Base-by-base conservation (phyloP, 2,329 filamentous ascomycete genomes). In the Teratosphaeria gauchensis region DNA sequence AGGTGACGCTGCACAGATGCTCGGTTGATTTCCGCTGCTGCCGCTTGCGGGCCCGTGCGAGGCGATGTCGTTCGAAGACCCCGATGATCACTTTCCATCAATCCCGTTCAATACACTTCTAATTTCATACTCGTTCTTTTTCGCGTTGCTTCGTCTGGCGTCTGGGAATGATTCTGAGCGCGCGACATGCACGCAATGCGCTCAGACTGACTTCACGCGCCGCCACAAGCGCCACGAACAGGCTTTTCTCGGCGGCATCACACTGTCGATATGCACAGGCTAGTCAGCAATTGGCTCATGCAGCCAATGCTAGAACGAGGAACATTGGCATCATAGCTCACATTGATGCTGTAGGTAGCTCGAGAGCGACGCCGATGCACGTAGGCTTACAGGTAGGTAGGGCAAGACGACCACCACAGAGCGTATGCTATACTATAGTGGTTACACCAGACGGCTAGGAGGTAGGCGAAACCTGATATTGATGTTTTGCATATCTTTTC, bases 321-420 rank as follows among this genome's bases (percentile, higher is more conserved):
- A 99, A 99, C 71, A 96, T 99, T 71, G 94, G 94, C 62, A 97
- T 99, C 66, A 96, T 99, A 73, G 94, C 94, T 60, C 94, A 99
- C 74, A 96, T 99, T 64, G 94, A 97, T 84, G 94, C 94, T 58
- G 82, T 84, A 72, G 65, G 79, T 74, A 48, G 51, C 51, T 28
- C 32, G 9, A 31, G 33, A 9, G 48, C 38, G 11, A 9, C 16
- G 8, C n/a, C 24, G 21, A 53, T 19, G 5, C 7, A 35, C 16
- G 31, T 38, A 55, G 42, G 35, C 38, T 46, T 35, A 28, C 56
- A 61, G 48, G 38, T 11, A 51, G n/a, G 48, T 66, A 84, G 81
- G 94, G 94, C 8, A 99, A 99, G 79, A 99, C 94, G 1, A 97
- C 94, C 0, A 99, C 94, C 0, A 97, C 94, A 3, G 94, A 99